phyloP scores from a whole-genome alignment of 768 basidiomycete genomes.

The Leccinellum rugosiceps region DNA sequence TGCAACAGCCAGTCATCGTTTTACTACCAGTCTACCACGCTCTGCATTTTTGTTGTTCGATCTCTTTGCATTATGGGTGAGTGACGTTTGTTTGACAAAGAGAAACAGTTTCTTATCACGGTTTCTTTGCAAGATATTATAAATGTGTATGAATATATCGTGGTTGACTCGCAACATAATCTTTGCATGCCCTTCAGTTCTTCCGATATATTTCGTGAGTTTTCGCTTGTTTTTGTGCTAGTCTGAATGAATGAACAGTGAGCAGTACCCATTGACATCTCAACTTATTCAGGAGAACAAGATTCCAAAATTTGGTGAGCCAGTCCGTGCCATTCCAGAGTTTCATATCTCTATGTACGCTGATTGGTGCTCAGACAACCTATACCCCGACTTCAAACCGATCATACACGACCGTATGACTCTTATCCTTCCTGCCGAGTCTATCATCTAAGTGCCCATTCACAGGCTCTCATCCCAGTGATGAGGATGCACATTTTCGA shows the following conservation, averaged over 20 bases:
- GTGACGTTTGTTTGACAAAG: not conserved
- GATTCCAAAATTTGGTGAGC: conserved; percentile 93
- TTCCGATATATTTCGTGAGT: conserved; percentile 94
- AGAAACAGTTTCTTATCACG: not conserved
- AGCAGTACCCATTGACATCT: conserved; percentile 97
- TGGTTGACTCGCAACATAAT: conserved; percentile 7
- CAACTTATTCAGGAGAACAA: conserved; percentile 98
- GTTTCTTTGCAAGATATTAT: conserved; percentile 47
- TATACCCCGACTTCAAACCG: conserved; percentile 93
- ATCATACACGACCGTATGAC: conserved; percentile 80
- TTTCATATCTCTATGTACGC: conserved; percentile 3
- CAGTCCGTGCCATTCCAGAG: not conserved
- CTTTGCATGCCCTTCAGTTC: conserved; percentile 51
- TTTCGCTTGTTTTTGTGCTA: no score
- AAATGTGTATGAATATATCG: conserved; percentile 38
- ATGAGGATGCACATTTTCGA: conserved; percentile 93
- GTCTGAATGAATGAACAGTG: conserved; percentile 45
- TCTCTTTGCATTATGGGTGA: conserved; percentile 21
- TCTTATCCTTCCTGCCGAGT: not conserved
- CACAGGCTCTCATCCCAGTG: conserved; percentile 90
- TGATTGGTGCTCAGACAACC: conserved; percentile 56
- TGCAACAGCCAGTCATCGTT: not conserved
- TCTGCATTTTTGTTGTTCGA: conserved; percentile 5
- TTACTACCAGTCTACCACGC: not conserved
- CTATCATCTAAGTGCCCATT: not conserved